Conservation (phyloP, 2,329 filamentous ascomycete species). For the Fusarium sororula region DNA sequence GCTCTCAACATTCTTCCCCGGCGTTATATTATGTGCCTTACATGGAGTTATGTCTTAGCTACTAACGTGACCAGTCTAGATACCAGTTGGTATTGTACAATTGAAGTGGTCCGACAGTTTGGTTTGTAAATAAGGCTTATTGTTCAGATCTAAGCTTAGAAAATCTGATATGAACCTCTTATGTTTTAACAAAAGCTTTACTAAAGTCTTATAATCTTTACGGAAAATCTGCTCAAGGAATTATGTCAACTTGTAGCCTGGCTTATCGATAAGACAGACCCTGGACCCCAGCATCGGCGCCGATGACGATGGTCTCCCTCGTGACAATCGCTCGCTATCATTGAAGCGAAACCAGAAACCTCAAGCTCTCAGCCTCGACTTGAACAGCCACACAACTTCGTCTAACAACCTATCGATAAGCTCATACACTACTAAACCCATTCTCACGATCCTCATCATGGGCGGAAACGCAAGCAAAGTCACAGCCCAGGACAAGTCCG, state of each 20-base stretch:
- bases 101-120: neutral
- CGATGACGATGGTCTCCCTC: slow-evolving; percentile 43
- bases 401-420: neutral
- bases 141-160: rapidly evolving
- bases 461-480: slow-evolving; percentile 66
- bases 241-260: slow-evolving; percentile 2
- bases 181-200: no score
- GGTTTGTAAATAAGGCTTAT: rapidly evolving
- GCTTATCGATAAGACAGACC: slow-evolving; percentile 42
- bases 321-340: slow-evolving; percentile 35
- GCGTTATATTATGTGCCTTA: neutral
- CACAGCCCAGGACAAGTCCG: slow-evolving; percentile 85
- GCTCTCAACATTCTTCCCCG: neutral
- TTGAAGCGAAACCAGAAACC: neutral
- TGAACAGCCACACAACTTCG: neutral
- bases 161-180: rapidly evolving
- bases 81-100: neutral
- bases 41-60: neutral
- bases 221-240: neutral
- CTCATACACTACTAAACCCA: neutral
- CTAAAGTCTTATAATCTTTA: neutral
- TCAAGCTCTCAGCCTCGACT: neutral
- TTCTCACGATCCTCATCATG: slow-evolving; percentile 50
- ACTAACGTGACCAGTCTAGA: neutral
- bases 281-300: slow-evolving; percentile 19